Evolutionary conservation across 108 stramenopile species (phyloP).

Genomic region (Nitzschia sp.): DNA sequence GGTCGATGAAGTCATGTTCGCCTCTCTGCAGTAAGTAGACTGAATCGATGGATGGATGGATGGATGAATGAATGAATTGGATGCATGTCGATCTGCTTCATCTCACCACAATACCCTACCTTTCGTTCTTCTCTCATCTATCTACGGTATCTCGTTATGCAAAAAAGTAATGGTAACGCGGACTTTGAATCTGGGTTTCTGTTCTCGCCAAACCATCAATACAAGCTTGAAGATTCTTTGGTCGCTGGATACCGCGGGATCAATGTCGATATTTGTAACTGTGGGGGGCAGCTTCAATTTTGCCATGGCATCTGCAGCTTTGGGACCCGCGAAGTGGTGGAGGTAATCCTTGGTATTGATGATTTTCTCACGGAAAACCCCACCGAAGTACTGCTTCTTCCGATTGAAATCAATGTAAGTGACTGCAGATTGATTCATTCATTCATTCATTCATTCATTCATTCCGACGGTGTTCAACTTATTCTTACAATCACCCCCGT

Average conservation of each 20-base stretch:
- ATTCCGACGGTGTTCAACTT: too few relatives aligned
- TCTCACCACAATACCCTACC: too few relatives aligned
- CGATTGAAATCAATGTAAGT: constrained; percentile 59
- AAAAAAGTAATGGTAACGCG: constrained; percentile 71
- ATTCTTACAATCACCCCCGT: too few relatives aligned
- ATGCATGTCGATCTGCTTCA: too few relatives aligned
- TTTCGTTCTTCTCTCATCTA: too few relatives aligned
- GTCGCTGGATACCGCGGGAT: constrained; percentile 70
- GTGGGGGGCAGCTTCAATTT: constrained; percentile 50
- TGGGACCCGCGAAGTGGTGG: constrained; percentile 47
- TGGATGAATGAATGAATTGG: too few relatives aligned
- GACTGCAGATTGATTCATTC: too few relatives aligned
- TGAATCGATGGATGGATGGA: too few relatives aligned
- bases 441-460: too few relatives aligned
- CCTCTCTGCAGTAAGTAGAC: constrained; percentile 66
- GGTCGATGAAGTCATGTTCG: constrained; percentile 59
- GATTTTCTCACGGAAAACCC: constrained; percentile 55
- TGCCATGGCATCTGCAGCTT: constrained; percentile 59
- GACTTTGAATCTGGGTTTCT: constrained; percentile 46
- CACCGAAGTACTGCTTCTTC: constrained; percentile 57
- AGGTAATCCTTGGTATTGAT: constrained; percentile 50
- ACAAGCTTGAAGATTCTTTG: constrained; percentile 57
- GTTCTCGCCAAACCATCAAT: constrained; percentile 54
- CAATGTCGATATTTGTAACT: constrained; percentile 67
- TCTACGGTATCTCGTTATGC: too few relatives aligned